Base-by-base conservation (phyloP, 1,284 basidiomycete species). In the Rugosomyces carneus region DNA sequence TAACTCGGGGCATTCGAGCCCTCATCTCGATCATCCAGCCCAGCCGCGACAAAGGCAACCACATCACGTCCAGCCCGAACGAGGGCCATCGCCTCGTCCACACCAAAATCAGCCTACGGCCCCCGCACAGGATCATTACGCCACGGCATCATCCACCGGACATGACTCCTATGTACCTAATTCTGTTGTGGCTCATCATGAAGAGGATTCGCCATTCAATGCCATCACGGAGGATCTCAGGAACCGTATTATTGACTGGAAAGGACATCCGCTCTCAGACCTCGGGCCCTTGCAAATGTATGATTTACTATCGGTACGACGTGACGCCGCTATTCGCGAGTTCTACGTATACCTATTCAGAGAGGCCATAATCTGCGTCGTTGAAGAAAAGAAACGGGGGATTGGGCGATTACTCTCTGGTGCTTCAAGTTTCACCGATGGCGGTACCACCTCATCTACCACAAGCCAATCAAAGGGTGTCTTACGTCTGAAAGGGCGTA, bases 261-360 rank as follows among this genome's bases (percentile, higher is more conserved):
- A 95, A 63, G 88, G 89, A 0, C 90, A 94, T 57, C 88, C 90
- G 1, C 71, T 90, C 19, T 80, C 89, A 10, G 88, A 89, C 40
- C 80, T 98, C 29, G 95, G 95, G 1, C 75, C 82, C 0, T 72
- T 98, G 35, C 84, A 88, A 54, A 89, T 97, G 74, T 96, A 93
- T 65, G 93, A 97, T 65, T 74, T 92, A 38, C 71, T 98, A 23
- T 82, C 81, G 37, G 92, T 98, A 35, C 79, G 93, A 39, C 84
- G 94, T 47, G 92, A 93, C 56, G 69, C 82, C 8, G 81, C 93
- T 45, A 83, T 93, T 20, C 80, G 91, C 46, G 90, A 95, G 62
- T 94, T 95, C 64, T 90, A 86, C 61, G 90, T 97, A 48, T 97
- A 98, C 66, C 79, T 99, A 34, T 98, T 97, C 78, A 84, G 87